phyloP scores from a whole-genome alignment of 1,284 basidiomycete species.

The Marasmius tenuissimus region DNA sequence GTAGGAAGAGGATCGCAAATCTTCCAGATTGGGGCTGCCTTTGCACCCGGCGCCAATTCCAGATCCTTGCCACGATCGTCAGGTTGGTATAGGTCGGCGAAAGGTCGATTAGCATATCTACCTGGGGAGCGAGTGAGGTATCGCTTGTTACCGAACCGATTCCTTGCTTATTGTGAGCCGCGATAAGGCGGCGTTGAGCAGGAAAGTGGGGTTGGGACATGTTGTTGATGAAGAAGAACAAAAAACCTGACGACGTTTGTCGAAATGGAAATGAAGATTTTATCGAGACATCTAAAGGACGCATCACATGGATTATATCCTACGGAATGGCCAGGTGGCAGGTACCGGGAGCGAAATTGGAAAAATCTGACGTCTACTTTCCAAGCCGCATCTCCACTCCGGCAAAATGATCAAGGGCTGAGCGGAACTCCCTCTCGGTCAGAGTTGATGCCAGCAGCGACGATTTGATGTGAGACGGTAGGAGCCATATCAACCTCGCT shows the following conservation, averaged over 20 bases:
- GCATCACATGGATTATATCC: background rate
- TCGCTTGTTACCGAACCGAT: conserved; percentile 35
- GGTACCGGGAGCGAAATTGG: background rate
- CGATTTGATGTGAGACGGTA: conserved; percentile 7
- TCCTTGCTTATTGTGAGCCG: conserved; percentile 42
- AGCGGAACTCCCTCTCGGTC: conserved; percentile 57
- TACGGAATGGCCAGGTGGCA: background rate
- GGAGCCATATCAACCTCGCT: conserved; percentile 16
- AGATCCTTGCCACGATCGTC: background rate
- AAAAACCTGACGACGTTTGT: background rate
- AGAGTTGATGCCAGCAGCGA: conserved; percentile 25
- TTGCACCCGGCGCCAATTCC: background rate
- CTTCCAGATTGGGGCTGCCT: background rate
- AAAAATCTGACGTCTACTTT: conserved; percentile 40
- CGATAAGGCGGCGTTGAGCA: conserved; percentile 48
- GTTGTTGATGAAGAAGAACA: conserved; percentile 1
- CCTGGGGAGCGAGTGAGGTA: conserved; percentile 24
- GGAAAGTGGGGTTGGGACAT: conserved; percentile 25
- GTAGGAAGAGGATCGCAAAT: background rate
- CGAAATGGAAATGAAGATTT: background rate
- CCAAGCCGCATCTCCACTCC: conserved; percentile 74
- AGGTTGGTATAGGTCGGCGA: background rate
- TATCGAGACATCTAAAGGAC: background rate
- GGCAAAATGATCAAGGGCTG: conserved; percentile 69
- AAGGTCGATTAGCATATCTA: conserved; percentile 12